phyloP scores from a whole-genome alignment of 208 protist genomes.

The Leishmania lainsoni region DNA sequence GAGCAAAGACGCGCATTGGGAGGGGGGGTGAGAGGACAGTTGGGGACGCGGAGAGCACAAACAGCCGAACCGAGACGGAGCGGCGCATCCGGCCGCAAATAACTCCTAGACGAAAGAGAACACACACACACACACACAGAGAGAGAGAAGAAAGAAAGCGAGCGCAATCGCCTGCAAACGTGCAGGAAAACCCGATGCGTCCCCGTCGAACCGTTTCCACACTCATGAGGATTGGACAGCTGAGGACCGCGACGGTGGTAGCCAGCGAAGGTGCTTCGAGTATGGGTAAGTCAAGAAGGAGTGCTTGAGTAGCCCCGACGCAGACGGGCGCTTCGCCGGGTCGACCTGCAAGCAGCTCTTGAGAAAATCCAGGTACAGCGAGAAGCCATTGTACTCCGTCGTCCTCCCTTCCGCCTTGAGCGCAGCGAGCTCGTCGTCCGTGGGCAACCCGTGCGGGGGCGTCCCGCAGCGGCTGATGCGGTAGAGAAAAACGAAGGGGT shows the following conservation, averaged over 20 bases:
- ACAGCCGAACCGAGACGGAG: too few relatives aligned
- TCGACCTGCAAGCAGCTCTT: conserved; percentile 47
- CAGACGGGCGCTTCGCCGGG: conserved; percentile 49
- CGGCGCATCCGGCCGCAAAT: too few relatives aligned
- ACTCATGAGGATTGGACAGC: background rate
- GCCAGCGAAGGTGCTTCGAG: conserved; percentile 56
- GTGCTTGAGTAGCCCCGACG: conserved; percentile 48
- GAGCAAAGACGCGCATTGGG: too few relatives aligned
- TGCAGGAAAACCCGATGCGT: too few relatives aligned
- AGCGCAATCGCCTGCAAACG: background rate
- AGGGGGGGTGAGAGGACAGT: too few relatives aligned
- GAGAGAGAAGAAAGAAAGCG: background rate
- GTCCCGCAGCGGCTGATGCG: conserved; percentile 43
- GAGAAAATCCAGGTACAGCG: conserved; percentile 64
- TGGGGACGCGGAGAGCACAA: too few relatives aligned
- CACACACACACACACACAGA: too few relatives aligned
- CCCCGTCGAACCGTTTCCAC: background rate
- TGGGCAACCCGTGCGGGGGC: conserved; percentile 54
- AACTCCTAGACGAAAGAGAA: background rate
- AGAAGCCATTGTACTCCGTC: conserved; percentile 39
- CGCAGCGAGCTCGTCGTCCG: conserved; percentile 41
- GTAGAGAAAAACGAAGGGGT: conserved; percentile 60
- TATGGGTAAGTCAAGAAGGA: conserved; percentile 52
- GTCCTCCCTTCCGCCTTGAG: conserved; percentile 20
- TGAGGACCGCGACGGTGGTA: conserved; percentile 11